Conservation (phyloP, 2,329 filamentous ascomycete species). For the Aspergillus clavatus region DNA sequence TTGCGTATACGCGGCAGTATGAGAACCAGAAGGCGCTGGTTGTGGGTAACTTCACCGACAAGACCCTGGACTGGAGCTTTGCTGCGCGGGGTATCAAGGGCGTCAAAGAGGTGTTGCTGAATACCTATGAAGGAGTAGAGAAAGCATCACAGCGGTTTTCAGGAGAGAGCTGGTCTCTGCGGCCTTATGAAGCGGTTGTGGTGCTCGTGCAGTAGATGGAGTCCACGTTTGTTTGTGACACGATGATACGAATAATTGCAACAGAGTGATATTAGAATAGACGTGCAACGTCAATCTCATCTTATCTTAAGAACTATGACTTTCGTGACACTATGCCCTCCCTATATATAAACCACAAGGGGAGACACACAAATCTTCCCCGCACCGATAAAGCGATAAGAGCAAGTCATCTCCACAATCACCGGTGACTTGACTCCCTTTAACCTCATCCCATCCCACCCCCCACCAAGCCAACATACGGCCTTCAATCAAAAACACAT, state of each 20-base stretch:
- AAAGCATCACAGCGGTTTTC: constrained; percentile 20
- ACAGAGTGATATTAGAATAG: neutral
- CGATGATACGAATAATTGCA: neutral
- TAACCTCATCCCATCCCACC: neutral
- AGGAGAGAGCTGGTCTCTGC: constrained; percentile 26
- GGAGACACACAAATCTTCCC: too few species aligned
- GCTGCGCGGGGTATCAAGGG: constrained; percentile 22
- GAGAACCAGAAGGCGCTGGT: constrained; percentile 31
- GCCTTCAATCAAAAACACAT: neutral
- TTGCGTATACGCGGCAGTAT: constrained; percentile 50
- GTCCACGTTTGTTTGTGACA: neutral
- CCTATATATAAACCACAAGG: too few species aligned
- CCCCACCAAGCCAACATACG: neutral
- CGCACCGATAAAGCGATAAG: neutral
- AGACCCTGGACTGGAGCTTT: constrained; percentile 29
- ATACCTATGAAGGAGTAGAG: constrained; percentile 25
- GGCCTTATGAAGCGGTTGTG: constrained; percentile 33
- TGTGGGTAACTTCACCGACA: constrained; percentile 35
- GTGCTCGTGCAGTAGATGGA: constrained; percentile 17
- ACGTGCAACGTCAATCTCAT: too few species aligned
- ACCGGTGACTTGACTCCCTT: neutral
- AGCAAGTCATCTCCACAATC: neutral
- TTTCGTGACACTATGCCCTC: neutral
- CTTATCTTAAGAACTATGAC: too few species aligned
- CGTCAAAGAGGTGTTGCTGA: constrained; percentile 27